phyloP scores from a whole-genome alignment of 2,329 filamentous ascomycete genomes.

The Mollisia scopiformis region DNA sequence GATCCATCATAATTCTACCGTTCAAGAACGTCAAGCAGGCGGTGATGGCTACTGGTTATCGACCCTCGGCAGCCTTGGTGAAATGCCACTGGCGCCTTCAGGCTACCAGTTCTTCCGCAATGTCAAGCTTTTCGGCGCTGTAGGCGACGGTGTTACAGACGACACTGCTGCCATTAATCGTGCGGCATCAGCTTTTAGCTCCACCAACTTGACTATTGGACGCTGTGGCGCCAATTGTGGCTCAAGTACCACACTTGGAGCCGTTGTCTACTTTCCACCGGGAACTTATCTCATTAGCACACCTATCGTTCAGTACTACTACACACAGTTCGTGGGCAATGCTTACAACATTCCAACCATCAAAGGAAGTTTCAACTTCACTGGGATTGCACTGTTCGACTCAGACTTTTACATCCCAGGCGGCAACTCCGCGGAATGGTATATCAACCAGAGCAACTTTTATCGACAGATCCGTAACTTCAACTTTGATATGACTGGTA shows the following conservation, averaged over 20 bases:
- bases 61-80: no score
- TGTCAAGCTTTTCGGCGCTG: no score
- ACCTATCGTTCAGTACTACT: background rate
- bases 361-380: background rate
- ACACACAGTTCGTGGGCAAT: background rate
- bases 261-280: background rate
- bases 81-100: no score
- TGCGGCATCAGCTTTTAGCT: no score
- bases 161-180: no score
- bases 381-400: background rate
- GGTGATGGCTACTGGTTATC: no score
- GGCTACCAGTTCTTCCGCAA: no score
- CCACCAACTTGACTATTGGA: no score
- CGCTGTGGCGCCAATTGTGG: background rate
- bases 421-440: background rate
- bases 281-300: background rate
- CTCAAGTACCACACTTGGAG: no score
- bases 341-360: background rate
- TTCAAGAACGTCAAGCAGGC: no score
- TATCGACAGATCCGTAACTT: conserved; percentile 58
- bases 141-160: no score
- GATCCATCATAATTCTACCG: no score
- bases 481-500: conserved; percentile 53
- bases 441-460: conserved; percentile 11
- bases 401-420: background rate